Evolutionary conservation across 306 rosid species (phyloP), one percentile per base, ranked within the genome.

Genomic region (Medicago arabica): DNA sequence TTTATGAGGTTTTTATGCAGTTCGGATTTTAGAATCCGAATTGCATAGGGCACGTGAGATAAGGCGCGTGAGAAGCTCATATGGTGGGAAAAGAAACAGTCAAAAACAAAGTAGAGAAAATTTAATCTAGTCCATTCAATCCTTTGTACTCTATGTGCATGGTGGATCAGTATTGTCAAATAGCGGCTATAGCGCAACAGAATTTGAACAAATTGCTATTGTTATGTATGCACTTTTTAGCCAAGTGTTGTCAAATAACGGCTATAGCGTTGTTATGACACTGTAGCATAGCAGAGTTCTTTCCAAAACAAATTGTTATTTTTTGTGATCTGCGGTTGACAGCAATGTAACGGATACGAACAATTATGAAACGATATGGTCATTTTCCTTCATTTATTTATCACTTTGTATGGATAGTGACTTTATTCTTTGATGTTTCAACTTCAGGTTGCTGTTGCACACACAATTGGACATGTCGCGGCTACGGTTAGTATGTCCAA

Each of bases 401-500:
- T 69, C 65, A 25, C 62, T 61, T 58, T 67, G 55, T 39, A 46
- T 31, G 51, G 81, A 53, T 74, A 16, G 28, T 43, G 77, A 79
- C n/a, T 47, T 75, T 72, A 18, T 51, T 54, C 2, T 69, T 78
- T 69, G 62, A 64, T 67, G 34, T 34, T 78, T 71, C 67, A 55
- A 47, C 40, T 73, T 21, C 69, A 95, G 99, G 99, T 95, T 80
- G 99, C 97, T 72, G 85, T 95, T 73, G 98, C 98, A 47, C 98
- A 95, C 81, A 92, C 98, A 38, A 92, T 95, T 75, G 98, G 98
- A 68, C 98, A 95, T 84, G 99, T 92, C 9, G 99, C 97, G 0
- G 99, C 99, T 15, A 95, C 97, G 0, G 99, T 95, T 77, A 95
- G 99, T 68, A 92, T 95, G 99, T 95, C 99, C 28, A 95, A 95